Conservation (phyloP, 1,139 yeast genomes). For the Nakaseomyces uthaithaninus region DNA sequence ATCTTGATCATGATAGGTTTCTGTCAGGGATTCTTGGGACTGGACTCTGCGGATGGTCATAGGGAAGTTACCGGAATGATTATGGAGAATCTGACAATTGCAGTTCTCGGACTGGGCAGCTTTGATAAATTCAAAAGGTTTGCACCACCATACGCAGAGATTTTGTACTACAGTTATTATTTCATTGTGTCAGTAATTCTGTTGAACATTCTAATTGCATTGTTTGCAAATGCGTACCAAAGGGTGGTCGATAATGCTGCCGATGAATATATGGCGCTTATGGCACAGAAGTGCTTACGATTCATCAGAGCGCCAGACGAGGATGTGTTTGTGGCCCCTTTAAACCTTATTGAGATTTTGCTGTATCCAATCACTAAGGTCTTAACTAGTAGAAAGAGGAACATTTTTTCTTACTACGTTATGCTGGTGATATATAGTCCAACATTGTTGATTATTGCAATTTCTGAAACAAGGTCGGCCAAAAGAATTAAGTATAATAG, state of each 20-base stretch:
- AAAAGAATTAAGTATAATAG: constrained; percentile 67
- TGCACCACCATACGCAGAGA: constrained; percentile 77
- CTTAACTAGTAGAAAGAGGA: constrained; percentile 21
- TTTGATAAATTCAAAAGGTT: constrained; percentile 61
- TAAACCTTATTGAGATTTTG: constrained; percentile 60
- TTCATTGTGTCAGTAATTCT: constrained; percentile 66
- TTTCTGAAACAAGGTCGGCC: constrained; percentile 58
- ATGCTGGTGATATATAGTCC: constrained; percentile 68
- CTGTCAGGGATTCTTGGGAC: constrained; percentile 77
- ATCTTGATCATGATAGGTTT: constrained; percentile 69
- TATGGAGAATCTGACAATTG: constrained; percentile 56
- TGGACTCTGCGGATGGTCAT: constrained; percentile 81
- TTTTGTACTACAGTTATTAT: constrained; percentile 67
- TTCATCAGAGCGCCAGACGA: constrained; percentile 86
- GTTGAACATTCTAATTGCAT: constrained; percentile 75
- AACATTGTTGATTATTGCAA: constrained; percentile 49
- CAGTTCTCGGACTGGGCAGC: constrained; percentile 66
- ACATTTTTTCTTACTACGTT: constrained; percentile 40
- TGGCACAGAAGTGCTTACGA: constrained; percentile 74
- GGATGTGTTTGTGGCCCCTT: constrained; percentile 78
- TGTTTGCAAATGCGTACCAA: constrained; percentile 77
- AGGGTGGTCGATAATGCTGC: constrained; percentile 75
- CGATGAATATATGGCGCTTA: constrained; percentile 76
- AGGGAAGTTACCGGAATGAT: constrained; percentile 64
- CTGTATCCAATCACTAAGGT: constrained; percentile 35